Evolutionary conservation across 2,329 filamentous ascomycete genomes (phyloP).

Genomic region (Cladosporium sp.): DNA sequence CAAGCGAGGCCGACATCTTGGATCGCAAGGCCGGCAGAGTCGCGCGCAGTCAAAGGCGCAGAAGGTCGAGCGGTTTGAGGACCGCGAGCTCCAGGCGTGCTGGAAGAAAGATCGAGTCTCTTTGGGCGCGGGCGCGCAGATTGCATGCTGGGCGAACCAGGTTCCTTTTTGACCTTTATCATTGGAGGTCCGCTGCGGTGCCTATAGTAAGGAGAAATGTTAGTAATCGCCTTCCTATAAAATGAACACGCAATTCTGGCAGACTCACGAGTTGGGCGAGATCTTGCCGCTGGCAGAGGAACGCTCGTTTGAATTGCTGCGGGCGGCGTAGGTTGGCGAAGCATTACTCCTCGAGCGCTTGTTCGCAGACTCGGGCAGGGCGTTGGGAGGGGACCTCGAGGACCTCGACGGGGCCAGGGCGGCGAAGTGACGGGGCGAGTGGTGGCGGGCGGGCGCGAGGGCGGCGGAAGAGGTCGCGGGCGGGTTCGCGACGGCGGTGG

Average conservation of each 20-base stretch:
- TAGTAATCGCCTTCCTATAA: neutral
- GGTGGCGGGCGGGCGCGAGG: constrained; percentile 29
- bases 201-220: constrained; percentile 30
- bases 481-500: constrained; percentile 41
- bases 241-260: neutral
- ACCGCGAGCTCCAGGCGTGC: constrained; percentile 37
- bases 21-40: constrained; percentile 66
- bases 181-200: constrained; percentile 58
- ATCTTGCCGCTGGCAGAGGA: constrained; percentile 45
- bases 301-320: constrained; percentile 21
- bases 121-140: constrained; percentile 68
- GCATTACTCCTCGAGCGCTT: constrained; percentile 31
- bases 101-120: constrained; percentile 66
- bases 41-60: constrained; percentile 66
- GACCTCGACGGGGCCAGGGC: constrained; percentile 34
- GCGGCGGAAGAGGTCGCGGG: constrained; percentile 34
- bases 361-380: constrained; percentile 22
- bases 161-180: constrained; percentile 96
- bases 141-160: constrained; percentile 72
- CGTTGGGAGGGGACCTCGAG: constrained; percentile 25
- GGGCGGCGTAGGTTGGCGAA: constrained; percentile 21
- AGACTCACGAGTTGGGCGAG: constrained; percentile 47
- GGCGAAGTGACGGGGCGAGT: constrained; percentile 38
- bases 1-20: constrained; percentile 92
- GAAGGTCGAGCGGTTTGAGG: constrained; percentile 52